phyloP scores from a whole-genome alignment of 148 eudicot genomes.

The Arctostaphylos glauca region DNA sequence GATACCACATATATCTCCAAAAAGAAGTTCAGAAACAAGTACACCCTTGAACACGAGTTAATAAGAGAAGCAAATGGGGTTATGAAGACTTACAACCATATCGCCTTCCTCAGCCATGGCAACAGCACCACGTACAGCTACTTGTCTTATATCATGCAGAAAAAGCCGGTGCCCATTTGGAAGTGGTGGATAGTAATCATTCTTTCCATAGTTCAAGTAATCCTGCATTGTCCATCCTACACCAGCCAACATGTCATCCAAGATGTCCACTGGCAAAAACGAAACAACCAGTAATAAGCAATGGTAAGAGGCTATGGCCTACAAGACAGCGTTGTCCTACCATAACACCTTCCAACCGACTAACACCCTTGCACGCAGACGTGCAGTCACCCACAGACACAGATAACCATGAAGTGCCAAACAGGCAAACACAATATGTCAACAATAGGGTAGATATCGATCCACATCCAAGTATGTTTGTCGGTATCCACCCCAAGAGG shows the following conservation, averaged over 20 bases:
- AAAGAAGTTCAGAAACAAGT: not conserved
- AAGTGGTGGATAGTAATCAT: slow-evolving; percentile 98
- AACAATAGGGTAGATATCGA: not conserved
- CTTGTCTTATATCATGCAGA: slow-evolving; percentile 90
- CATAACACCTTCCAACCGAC: not conserved
- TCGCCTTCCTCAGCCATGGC: slow-evolving; percentile 99
- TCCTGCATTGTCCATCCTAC: slow-evolving; percentile 98
- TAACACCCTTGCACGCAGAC: not conserved
- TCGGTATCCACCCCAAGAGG: not conserved
- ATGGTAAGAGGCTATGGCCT: not conserved
- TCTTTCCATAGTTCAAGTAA: slow-evolving; percentile 87
- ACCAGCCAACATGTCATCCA: slow-evolving; percentile 98
- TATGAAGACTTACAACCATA: slow-evolving; percentile 71
- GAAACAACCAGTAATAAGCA: slow-evolving; percentile 25
- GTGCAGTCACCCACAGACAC: not conserved
- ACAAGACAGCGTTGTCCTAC: slow-evolving; percentile 7
- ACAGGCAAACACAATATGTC: not conserved
- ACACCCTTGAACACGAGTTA: not conserved
- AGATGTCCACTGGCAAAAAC: slow-evolving; percentile 78
- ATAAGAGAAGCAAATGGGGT: slow-evolving; percentile 11
- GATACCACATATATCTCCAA: not conserved
- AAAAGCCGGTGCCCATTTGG: slow-evolving; percentile 88
- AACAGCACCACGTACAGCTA: slow-evolving; percentile 94
- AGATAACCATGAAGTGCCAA: not conserved
- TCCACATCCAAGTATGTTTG: not conserved